phyloP scores from a whole-genome alignment of 495 filamentous ascomycete genomes.

The Evansstolkia leycettana region DNA sequence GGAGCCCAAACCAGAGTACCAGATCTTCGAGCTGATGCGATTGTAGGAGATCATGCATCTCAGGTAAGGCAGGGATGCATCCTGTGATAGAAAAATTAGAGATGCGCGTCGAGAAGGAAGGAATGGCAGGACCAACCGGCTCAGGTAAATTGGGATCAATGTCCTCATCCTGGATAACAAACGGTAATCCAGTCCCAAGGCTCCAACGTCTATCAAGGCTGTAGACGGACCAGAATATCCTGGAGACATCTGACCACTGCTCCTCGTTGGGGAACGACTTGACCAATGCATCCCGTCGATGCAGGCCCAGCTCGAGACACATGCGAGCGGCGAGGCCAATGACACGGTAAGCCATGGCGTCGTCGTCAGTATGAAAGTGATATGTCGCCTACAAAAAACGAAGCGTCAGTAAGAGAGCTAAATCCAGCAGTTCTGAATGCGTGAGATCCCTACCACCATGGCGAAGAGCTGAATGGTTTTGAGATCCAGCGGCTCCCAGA shows the following conservation, averaged over 20 bases:
- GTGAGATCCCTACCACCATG: constrained; percentile 43
- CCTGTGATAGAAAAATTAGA: constrained; percentile 28
- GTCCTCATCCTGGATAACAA: constrained; percentile 70
- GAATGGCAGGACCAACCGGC: constrained; percentile 43
- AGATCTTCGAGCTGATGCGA: constrained; percentile 65
- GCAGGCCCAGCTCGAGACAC: constrained; percentile 70
- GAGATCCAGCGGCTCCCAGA: constrained; percentile 55
- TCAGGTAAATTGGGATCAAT: constrained; percentile 67
- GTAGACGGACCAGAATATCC: constrained; percentile 73
- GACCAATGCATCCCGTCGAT: constrained; percentile 60
- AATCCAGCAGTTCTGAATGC: neutral
- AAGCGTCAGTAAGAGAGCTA: constrained; percentile 1
- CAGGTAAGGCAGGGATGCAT: constrained; percentile 53
- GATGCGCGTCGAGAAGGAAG: neutral
- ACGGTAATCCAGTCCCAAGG: constrained; percentile 69
- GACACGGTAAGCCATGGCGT: constrained; percentile 66
- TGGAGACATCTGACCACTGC: constrained; percentile 46
- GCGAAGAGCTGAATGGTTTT: constrained; percentile 61
- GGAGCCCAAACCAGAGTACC: constrained; percentile 45
- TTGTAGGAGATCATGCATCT: constrained; percentile 70
- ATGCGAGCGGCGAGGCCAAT: constrained; percentile 65
- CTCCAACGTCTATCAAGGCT: constrained; percentile 73
- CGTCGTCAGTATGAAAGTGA: constrained; percentile 71
- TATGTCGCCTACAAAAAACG: constrained; percentile 53
- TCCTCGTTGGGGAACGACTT: constrained; percentile 47